Evolutionary conservation across 2,329 filamentous ascomycete genomes (phyloP), one percentile per base, ranked within the genome.

Genomic region (Ophiostoma perfectum): DNA sequence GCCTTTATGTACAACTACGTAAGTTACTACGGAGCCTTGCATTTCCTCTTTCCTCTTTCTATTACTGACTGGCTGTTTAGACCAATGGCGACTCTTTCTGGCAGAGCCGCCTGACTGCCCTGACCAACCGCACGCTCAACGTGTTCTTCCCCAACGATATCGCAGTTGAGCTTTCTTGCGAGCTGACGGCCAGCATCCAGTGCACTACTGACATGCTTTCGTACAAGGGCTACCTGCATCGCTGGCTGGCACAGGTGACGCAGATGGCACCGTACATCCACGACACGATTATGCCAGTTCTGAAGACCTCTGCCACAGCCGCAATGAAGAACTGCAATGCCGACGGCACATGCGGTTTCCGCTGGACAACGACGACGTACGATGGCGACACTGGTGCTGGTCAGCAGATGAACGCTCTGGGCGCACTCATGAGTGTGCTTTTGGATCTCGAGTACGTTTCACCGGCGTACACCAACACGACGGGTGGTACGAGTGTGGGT

Each of bases 171-270:
- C 78, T 85, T 2, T 81, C 86, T 12, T 94, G 91, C 78, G 90
- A 92, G 72, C 72, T 73, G n/a, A 11, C 60, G 8, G 73, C 75
- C 36, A 69, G 70, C 69, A 67, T 73, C 36, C 78, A 81, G 2
- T 94, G 91, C 80, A 88, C 88, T 69, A 81, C 84, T 64, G 91
- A 94, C 73, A 90, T 92, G 81, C 78, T 86, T 70, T 86, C 86
- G 1, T 93, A 90, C 83, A 91, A 91, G 77, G 89, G 88, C 52
- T 88, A 88, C 69, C 80, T 91, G 18, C 82, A 87, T 72, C 84
- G 87, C 47, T 90, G 88, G 86, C 80, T 92, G 72, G 81, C 85
- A 4, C 81, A 84, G 41, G 81, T 84, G 1, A 83, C 85, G 2
- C 81, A 88, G 72, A 66, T 92, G n/a, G 88, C 86, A 0, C 89